phyloP scores from a whole-genome alignment of 352 stramenopile species.

The Phytophthora nicotianae region DNA sequence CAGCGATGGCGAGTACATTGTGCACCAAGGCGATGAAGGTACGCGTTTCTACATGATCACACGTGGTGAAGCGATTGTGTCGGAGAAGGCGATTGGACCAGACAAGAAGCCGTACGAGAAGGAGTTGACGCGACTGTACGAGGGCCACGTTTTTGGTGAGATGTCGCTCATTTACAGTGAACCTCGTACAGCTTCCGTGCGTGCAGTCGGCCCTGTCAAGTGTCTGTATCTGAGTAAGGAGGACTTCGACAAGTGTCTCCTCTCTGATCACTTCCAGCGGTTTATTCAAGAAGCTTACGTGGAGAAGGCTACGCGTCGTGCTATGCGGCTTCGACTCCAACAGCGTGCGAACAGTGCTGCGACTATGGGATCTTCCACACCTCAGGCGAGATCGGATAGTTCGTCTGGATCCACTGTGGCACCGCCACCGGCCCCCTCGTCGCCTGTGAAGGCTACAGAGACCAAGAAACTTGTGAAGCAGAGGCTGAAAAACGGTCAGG shows the following conservation, averaged over 20 bases:
- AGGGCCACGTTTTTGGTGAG: slow-evolving; percentile 89
- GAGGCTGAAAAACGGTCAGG: slow-evolving; percentile 82
- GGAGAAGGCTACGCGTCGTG: slow-evolving; percentile 81
- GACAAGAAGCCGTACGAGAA: slow-evolving; percentile 64
- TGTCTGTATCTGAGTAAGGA: slow-evolving; percentile 88
- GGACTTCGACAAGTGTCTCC: slow-evolving; percentile 87
- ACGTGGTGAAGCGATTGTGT: slow-evolving; percentile 82
- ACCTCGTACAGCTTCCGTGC: slow-evolving; percentile 81
- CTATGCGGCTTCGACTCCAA: slow-evolving; percentile 80
- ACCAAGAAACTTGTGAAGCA: slow-evolving; percentile 86
- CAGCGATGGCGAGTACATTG: slow-evolving; percentile 87
- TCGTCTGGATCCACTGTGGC: slow-evolving; percentile 34
- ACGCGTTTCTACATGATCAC: slow-evolving; percentile 92
- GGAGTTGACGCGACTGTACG: slow-evolving; percentile 84
- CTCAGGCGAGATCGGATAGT: slow-evolving; percentile 28
- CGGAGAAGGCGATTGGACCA: slow-evolving; percentile 55
- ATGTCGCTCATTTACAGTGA: slow-evolving; percentile 91
- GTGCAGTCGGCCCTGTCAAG: slow-evolving; percentile 79
- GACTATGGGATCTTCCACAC: slow-evolving; percentile 15
- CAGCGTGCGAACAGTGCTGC: slow-evolving; percentile 49
- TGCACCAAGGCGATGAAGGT: slow-evolving; percentile 88
- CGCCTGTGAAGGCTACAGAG: slow-evolving; percentile 69
- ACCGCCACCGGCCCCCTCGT: slow-evolving; percentile 53
- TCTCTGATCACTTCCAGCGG: slow-evolving; percentile 83
- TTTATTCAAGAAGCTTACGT: slow-evolving; percentile 89